These are phyloP conservation scores for Besnoitia besnoiti DNA, from an alignment of 169 alveolate genomes.

Conservation along the genomic window DNA sequence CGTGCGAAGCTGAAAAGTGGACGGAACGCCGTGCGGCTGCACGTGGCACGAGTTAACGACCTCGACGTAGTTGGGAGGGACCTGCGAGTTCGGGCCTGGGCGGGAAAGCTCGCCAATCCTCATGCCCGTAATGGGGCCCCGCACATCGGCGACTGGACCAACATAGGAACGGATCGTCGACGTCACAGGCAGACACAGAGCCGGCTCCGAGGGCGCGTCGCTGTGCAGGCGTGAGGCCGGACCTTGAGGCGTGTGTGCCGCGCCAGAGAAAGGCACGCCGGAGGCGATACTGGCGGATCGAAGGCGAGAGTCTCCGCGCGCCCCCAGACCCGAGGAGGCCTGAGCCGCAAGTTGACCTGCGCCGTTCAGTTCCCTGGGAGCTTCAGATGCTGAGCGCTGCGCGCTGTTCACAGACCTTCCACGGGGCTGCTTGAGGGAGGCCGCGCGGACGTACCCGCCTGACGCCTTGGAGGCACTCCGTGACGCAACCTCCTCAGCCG, in stretches of 20 bases:
- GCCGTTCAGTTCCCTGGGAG: not conserved
- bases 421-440: not conserved
- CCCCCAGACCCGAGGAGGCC: not conserved
- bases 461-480: not conserved
- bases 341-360: not conserved
- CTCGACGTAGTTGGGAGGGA: constrained; percentile 65
- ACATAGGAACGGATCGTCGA: constrained; percentile 44
- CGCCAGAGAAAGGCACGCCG: not conserved
- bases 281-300: not conserved
- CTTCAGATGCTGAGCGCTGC: not conserved
- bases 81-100: constrained; percentile 60
- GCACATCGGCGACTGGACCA: constrained; percentile 52
- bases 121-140: constrained; percentile 48
- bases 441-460: not conserved
- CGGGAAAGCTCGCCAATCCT: constrained; percentile 23
- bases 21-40: not conserved
- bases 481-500: not conserved
- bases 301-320: not conserved
- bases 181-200: constrained; percentile 50
- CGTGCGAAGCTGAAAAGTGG: not conserved
- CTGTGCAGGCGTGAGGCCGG: not conserved
- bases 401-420: not conserved
- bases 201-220: not conserved
- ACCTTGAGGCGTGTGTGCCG: not conserved
- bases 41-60: constrained; percentile 27